Evolutionary conservation across 2,329 filamentous ascomycete genomes (phyloP).

Genomic region (Alternaria ventricosa): DNA sequence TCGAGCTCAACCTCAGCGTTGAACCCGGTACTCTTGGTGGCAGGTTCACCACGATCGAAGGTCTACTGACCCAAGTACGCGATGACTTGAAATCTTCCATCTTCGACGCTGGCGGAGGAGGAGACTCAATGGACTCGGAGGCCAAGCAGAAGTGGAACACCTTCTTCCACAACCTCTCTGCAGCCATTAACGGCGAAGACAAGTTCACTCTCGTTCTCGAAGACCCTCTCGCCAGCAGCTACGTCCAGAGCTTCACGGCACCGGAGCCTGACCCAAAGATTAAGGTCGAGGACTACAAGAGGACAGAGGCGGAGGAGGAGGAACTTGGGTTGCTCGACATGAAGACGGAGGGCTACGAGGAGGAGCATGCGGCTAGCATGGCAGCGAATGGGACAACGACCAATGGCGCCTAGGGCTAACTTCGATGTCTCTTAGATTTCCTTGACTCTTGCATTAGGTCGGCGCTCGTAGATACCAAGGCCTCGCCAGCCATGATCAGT

Average conservation of each 20-base stretch:
- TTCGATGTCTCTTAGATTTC: constrained; percentile 21
- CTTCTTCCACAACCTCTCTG: constrained; percentile 80
- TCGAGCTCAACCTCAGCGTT: constrained; percentile 84
- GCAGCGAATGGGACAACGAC: constrained; percentile 26
- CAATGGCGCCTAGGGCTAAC: constrained; percentile 20
- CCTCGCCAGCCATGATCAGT: constrained; percentile 40
- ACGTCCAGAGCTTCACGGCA: constrained; percentile 84
- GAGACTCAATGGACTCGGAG: constrained; percentile 74
- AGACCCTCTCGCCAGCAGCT: constrained; percentile 91
- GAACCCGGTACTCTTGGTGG: constrained; percentile 94
- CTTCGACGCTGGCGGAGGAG: constrained; percentile 77
- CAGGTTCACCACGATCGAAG: constrained; percentile 96
- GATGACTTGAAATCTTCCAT: constrained; percentile 88
- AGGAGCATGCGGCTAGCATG: constrained; percentile 42
- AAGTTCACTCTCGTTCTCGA: constrained; percentile 83
- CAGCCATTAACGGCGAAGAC: constrained; percentile 79
- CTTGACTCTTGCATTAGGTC: constrained; percentile 31
- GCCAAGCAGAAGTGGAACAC: constrained; percentile 76
- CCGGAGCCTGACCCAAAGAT: constrained; percentile 86
- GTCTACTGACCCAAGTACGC: constrained; percentile 88
- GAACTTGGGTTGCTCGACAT: constrained; percentile 91
- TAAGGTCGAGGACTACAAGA: constrained; percentile 78
- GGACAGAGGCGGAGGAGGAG: constrained; percentile 92
- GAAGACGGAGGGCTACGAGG: constrained; percentile 86
- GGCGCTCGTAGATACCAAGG: constrained; percentile 44